Base-by-base conservation (phyloP, 2,329 filamentous ascomycete genomes). In the Fusarium tupiense region DNA sequence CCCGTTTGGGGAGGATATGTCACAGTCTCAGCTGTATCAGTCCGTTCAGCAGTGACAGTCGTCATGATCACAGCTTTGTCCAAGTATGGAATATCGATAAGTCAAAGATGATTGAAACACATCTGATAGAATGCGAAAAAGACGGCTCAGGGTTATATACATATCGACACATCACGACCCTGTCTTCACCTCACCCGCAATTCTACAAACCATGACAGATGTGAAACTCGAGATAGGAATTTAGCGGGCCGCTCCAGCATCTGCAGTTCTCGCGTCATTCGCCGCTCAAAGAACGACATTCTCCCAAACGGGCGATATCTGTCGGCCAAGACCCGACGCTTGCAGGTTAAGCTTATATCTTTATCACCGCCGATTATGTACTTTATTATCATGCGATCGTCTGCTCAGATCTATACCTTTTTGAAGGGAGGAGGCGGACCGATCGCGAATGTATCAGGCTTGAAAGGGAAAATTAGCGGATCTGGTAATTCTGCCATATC, bases 181-280 rank as follows among this genome's bases (percentile, higher is more conserved):
- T 69, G 71, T 70, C 43, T 44, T 58, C 46, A 33, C 17, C 12
- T 61, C 22, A 53, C 40, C 63, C 62, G 26, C 33, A 22, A 2
- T 17, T 9, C 43, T 9, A 44, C 17, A 66, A 50, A 49, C 46
- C 50, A 47, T 38, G 56, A 52, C 66, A 67, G 50, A 67, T 20
- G 35, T 50, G 60, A 52, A 63, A 37, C 60, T 74, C 68, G 60
- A 53, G 57, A 69, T 65, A 67, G 61, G 64, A 44, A 69, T 53
- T 67, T 67, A 52, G 70, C 65, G 76, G 76, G 72, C 50, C 75
- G 49, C 40, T 50, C 61, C 41, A 24, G 57, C 33, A 20, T 49
- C 35, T 61, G 50, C 66, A 49, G 22, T 41, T 47, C 64, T 77
- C 68, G 67, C 76, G 76, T 76, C 74, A 77, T 77, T 77, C 72